Evolutionary conservation across 1,139 yeast genomes (phyloP).

Genomic region (Yamadazyma trypodendri): DNA sequence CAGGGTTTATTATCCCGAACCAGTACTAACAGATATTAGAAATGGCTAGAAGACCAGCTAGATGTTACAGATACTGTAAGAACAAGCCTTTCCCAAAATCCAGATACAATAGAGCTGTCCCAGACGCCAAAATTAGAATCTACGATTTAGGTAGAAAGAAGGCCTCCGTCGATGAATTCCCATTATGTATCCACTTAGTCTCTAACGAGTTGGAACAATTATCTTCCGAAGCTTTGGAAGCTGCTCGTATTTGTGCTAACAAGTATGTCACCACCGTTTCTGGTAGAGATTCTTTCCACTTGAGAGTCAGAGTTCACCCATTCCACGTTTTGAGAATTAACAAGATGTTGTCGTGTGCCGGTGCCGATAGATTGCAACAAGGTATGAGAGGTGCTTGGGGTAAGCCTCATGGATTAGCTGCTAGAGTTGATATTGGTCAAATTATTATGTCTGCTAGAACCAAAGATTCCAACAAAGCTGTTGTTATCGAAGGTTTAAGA

Average conservation of each 20-base stretch:
- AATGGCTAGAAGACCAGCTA: conserved; percentile 99
- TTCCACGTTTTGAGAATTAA: conserved; percentile 99
- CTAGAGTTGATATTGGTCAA: conserved; percentile 99
- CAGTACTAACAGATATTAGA: conserved; percentile 47
- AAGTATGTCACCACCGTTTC: conserved; percentile 96
- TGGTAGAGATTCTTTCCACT: conserved; percentile 99
- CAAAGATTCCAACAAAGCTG: conserved; percentile 96
- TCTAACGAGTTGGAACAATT: conserved; percentile 99
- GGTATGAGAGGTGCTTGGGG: conserved; percentile 99
- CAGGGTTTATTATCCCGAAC: neutral
- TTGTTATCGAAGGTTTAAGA: conserved; percentile 98
- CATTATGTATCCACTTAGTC: conserved; percentile 98
- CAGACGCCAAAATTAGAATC: conserved; percentile 99
- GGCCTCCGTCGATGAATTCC: conserved; percentile 99
- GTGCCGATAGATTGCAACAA: conserved; percentile 99
- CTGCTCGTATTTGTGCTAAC: conserved; percentile 99
- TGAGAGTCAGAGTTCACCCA: conserved; percentile 99
- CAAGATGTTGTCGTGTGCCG: conserved; percentile 99
- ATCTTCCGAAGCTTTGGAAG: conserved; percentile 99
- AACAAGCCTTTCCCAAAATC: conserved; percentile 99
- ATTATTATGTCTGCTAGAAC: conserved; percentile 97
- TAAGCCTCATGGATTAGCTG: conserved; percentile 99
- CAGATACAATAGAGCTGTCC: conserved; percentile 99
- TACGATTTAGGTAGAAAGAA: conserved; percentile 99
- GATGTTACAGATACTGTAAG: conserved; percentile 99